Conservation (phyloP, 352 stramenopile species). For the Globisporangium iwayamae region DNA sequence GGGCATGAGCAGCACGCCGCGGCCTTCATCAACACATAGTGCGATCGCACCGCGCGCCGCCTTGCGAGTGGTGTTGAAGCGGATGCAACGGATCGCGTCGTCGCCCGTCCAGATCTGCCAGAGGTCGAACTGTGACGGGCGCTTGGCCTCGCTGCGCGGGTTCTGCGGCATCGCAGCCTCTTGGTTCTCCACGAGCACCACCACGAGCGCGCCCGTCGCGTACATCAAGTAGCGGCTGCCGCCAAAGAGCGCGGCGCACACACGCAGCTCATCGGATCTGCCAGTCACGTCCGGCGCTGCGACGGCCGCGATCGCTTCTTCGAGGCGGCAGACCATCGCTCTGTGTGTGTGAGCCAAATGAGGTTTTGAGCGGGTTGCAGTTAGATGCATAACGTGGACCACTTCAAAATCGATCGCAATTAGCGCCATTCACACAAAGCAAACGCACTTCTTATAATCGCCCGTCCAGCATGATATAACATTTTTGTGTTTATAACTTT, state of each 20-base stretch:
- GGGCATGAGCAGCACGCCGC: slow-evolving; percentile 62
- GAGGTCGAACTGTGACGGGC: slow-evolving; percentile 48
- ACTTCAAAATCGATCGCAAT: neutral
- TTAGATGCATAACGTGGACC: neutral
- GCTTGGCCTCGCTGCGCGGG: slow-evolving; percentile 21
- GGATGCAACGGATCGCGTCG: slow-evolving; percentile 43
- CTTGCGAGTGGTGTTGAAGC: slow-evolving; percentile 53
- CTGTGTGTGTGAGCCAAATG: too few species aligned
- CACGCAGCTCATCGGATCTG: slow-evolving; percentile 13
- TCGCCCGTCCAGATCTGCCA: slow-evolving; percentile 66
- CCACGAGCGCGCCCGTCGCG: slow-evolving; percentile 45
- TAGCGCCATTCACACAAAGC: neutral
- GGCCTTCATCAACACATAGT: slow-evolving; percentile 57
- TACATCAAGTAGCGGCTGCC: slow-evolving; percentile 62
- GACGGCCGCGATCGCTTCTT: slow-evolving; percentile 36
- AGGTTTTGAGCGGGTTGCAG: neutral
- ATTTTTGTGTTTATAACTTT: too few species aligned
- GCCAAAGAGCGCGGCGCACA: slow-evolving; percentile 46
- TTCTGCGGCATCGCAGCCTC: slow-evolving; percentile 12
- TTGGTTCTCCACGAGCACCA: slow-evolving; percentile 54
- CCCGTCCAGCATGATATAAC: too few species aligned
- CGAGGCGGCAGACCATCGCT: slow-evolving; percentile 16
- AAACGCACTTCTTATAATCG: neutral
- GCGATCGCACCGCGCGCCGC: slow-evolving; percentile 51
- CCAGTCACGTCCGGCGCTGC: slow-evolving; percentile 28